phyloP scores from a whole-genome alignment of 352 stramenopile species.

The Sclerospora graminicola region DNA sequence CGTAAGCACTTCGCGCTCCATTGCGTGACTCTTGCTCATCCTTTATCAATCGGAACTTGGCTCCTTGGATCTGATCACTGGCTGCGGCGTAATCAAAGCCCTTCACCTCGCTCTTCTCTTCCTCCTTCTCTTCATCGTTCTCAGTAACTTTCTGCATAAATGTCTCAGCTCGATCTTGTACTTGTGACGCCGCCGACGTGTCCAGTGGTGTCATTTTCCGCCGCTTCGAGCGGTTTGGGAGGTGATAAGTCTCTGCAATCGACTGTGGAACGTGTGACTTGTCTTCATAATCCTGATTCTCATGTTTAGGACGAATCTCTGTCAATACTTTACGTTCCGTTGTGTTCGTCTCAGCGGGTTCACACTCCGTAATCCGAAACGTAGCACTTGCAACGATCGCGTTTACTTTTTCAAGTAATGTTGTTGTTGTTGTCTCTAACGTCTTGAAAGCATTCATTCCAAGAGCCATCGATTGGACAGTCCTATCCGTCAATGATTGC shows the following conservation, averaged over 20 bases:
- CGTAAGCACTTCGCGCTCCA: slow-evolving; percentile 5
- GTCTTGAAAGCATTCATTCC: slow-evolving; percentile 4
- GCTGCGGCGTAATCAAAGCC: slow-evolving; percentile 51
- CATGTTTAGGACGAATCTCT: slow-evolving; percentile 4
- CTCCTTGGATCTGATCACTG: slow-evolving; percentile 27
- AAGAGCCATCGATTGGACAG: slow-evolving; percentile 11
- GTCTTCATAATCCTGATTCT: not conserved
- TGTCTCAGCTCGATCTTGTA: slow-evolving; percentile 28
- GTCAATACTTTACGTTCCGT: slow-evolving; percentile 1
- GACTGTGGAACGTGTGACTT: slow-evolving; percentile 40
- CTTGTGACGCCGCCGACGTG: slow-evolving; percentile 19
- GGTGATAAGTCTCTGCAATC: slow-evolving; percentile 66
- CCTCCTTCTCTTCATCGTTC: slow-evolving; percentile 1
- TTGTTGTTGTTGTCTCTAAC: slow-evolving; percentile 9
- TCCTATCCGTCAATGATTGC: slow-evolving; percentile 5
- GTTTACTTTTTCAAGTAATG: slow-evolving; percentile 44
- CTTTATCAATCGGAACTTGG: slow-evolving; percentile 42
- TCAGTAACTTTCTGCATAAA: slow-evolving; percentile 41
- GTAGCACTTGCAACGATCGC: slow-evolving; percentile 39
- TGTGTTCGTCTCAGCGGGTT: slow-evolving; percentile 3
- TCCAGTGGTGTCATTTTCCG: slow-evolving; percentile 34
- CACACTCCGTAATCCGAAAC: slow-evolving; percentile 48
- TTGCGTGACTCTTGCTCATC: slow-evolving; percentile 12
- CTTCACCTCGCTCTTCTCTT: slow-evolving; percentile 16
- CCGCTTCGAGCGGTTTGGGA: slow-evolving; percentile 56